These are phyloP conservation scores for Psilocybe azurescens DNA, from an alignment of 768 basidiomycete genomes.

Conservation along the genomic window DNA sequence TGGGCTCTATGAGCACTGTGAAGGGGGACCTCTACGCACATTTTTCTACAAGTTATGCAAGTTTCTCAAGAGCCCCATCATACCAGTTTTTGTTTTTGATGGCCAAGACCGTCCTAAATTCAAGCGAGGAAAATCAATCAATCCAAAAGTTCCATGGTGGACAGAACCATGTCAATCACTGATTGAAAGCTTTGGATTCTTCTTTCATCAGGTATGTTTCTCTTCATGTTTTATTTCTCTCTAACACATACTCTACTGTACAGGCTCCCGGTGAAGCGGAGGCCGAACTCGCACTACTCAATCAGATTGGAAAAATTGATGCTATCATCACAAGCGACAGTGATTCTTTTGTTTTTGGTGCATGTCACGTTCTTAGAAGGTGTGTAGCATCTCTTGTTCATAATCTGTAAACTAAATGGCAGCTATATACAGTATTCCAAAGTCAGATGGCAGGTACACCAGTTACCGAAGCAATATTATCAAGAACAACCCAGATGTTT, in stretches of 20 bases:
- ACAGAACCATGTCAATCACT: not conserved
- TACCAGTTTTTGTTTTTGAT: conserved; percentile 19
- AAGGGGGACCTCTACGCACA: not conserved
- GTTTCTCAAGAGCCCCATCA: conserved; percentile 2
- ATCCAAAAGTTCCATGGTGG: conserved; percentile 6
- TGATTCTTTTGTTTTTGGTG: conserved; percentile 74
- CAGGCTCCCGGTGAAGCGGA: conserved; percentile 77
- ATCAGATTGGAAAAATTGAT: conserved; percentile 61
- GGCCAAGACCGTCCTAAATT: conserved; percentile 8
- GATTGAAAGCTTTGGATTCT: conserved; percentile 55
- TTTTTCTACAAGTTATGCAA: conserved; percentile 14
- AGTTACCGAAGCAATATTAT: conserved; percentile 2
- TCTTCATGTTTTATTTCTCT: not conserved
- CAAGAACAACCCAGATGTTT: not conserved
- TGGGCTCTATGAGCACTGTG: not conserved
- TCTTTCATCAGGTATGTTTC: conserved; percentile 16
- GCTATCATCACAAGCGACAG: conserved; percentile 73
- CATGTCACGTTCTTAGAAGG: conserved; percentile 18
- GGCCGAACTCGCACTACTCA: conserved; percentile 72
- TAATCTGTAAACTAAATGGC: no score
- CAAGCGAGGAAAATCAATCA: conserved; percentile 7
- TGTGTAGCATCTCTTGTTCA: no score
- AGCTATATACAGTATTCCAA: conserved; percentile 38
- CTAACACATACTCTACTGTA: conserved; percentile 34
- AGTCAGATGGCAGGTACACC: conserved; percentile 48